phyloP scores from a whole-genome alignment of 306 rosid species.

The Sindora glabra region DNA sequence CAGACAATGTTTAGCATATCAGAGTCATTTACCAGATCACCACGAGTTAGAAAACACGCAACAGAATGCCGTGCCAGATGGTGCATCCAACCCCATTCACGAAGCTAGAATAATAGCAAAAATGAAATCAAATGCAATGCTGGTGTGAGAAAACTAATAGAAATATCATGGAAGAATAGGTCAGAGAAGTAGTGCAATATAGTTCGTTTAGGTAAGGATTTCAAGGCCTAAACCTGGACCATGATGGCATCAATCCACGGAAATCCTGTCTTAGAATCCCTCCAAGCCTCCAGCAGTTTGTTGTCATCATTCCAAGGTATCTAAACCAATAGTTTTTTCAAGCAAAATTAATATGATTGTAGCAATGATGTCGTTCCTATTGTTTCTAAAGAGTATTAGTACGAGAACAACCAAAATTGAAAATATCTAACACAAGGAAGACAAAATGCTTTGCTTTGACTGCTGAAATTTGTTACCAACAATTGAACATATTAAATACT shows the following conservation, averaged over 20 bases:
- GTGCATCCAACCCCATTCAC: conserved; percentile 96
- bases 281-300: conserved; percentile 75
- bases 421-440: not conserved
- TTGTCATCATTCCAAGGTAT: conserved; percentile 83
- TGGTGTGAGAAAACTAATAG: not conserved
- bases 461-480: not conserved
- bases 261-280: conserved; percentile 83
- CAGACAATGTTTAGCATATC: not conserved
- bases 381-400: not conserved
- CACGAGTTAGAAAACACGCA: conserved; percentile 89
- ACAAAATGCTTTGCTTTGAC: not conserved
- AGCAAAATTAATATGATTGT: not conserved
- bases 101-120: conserved; percentile 61
- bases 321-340: conserved; percentile 22
- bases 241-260: conserved; percentile 98
- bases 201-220: conserved; percentile 9
- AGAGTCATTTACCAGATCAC: conserved; percentile 66
- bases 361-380: not conserved
- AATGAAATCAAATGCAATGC: conserved; percentile 5
- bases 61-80: conserved; percentile 93
- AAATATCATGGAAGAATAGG: not conserved
- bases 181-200: not conserved
- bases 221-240: conserved; percentile 61
- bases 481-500: not conserved
- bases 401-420: not conserved